Conservation (phyloP, 2,329 filamentous ascomycete genomes). For the Zasmidium citrigriseum region DNA sequence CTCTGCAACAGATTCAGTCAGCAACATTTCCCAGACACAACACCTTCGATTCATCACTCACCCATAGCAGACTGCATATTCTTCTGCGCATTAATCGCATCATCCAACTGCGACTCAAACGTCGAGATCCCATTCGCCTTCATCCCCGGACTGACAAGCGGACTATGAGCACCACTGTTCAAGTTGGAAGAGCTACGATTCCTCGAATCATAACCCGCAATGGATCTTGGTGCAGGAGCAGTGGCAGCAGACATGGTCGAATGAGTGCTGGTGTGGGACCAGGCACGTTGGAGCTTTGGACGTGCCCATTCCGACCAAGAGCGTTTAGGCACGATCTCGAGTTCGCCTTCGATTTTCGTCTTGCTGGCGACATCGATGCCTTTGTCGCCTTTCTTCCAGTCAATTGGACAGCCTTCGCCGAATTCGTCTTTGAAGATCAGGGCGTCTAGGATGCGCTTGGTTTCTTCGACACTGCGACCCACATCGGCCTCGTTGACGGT, state of each 20-base stretch:
- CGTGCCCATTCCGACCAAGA: conserved; percentile 34
- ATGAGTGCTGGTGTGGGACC: conserved; percentile 26
- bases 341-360: conserved; percentile 26
- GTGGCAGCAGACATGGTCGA: conserved; percentile 13
- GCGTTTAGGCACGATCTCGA: conserved; percentile 28
- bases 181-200: conserved; percentile 14
- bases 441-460: conserved; percentile 57
- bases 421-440: conserved; percentile 49
- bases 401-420: conserved; percentile 39
- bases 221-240: conserved; percentile 7
- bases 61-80: conserved; percentile 11
- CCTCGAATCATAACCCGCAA: conserved; percentile 2
- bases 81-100: conserved; percentile 21
- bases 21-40: background rate
- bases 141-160: conserved; percentile 27
- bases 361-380: conserved; percentile 29
- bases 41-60: conserved; percentile 9
- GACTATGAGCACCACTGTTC: conserved; percentile 13
- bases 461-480: conserved; percentile 65
- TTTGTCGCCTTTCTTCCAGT: conserved; percentile 37
- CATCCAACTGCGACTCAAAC: conserved; percentile 24
- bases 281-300: conserved; percentile 34
- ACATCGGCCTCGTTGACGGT: conserved; percentile 67
- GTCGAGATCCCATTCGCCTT: conserved; percentile 10
- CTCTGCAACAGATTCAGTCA: conserved; percentile 17